phyloP scores from a whole-genome alignment of 352 stramenopile genomes.

The Elongisporangium anandrum region DNA sequence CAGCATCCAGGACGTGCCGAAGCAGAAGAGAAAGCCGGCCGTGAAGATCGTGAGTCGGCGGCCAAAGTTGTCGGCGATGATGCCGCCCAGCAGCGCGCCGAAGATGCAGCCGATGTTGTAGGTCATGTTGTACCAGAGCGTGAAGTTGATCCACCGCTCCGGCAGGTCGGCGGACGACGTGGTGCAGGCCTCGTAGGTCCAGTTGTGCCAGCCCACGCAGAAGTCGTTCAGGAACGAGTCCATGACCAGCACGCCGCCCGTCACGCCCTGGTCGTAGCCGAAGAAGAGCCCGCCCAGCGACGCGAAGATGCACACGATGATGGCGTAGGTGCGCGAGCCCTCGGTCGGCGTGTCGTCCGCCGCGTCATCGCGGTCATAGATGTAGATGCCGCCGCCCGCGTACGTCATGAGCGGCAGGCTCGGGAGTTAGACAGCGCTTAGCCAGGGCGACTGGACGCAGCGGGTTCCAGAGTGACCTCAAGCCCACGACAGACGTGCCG shows the following conservation, averaged over 20 bases:
- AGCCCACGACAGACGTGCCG: neutral
- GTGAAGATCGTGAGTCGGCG: slow-evolving; percentile 27
- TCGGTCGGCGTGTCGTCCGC: slow-evolving; percentile 9
- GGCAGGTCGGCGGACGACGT: slow-evolving; percentile 11
- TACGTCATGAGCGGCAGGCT: neutral
- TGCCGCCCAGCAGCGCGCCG: slow-evolving; percentile 20
- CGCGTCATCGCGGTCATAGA: slow-evolving; percentile 1
- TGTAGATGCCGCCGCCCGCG: slow-evolving; percentile 5
- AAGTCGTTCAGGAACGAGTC: slow-evolving; percentile 29
- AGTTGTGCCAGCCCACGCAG: slow-evolving; percentile 21
- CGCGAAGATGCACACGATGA: slow-evolving; percentile 33
- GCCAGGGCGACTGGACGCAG: neutral
- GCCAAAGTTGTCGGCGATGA: slow-evolving; percentile 24
- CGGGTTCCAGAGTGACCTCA: neutral
- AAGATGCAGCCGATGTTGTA: slow-evolving; percentile 37
- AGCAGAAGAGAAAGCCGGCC: slow-evolving; percentile 25
- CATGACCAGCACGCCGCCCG: slow-evolving; percentile 33
- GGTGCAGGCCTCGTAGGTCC: slow-evolving; percentile 20
- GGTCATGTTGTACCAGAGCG: slow-evolving; percentile 21
- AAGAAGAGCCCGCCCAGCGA: slow-evolving; percentile 36
- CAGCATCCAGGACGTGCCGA: slow-evolving; percentile 21
- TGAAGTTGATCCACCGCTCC: slow-evolving; percentile 24
- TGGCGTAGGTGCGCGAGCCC: slow-evolving; percentile 25
- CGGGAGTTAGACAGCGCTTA: neutral
- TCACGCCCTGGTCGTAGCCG: slow-evolving; percentile 36